These are phyloP conservation scores for Verbena officinalis DNA, from an alignment of 257 asterid species.

Conservation along the genomic window DNA sequence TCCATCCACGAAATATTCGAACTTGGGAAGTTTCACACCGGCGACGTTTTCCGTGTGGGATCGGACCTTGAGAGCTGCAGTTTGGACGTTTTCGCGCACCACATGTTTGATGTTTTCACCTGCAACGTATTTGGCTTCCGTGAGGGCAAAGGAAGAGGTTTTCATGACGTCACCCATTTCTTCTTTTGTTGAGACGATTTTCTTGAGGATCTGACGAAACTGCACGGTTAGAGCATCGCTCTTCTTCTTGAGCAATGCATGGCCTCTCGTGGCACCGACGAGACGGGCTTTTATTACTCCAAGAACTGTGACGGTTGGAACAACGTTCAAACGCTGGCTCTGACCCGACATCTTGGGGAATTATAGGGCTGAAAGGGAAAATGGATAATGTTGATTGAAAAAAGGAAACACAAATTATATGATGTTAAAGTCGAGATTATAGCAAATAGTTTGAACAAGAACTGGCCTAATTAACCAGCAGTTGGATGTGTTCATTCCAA, in stretches of 20 bases:
- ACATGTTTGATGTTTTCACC: slow-evolving; percentile 55
- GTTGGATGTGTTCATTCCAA: slow-evolving; percentile 5
- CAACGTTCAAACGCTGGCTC: slow-evolving; percentile 54
- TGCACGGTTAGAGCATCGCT: slow-evolving; percentile 59
- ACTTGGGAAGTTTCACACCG: slow-evolving; percentile 60
- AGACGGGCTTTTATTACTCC: slow-evolving; percentile 57
- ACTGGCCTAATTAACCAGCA: slow-evolving; percentile 4
- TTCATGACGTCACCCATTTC: slow-evolving; percentile 55
- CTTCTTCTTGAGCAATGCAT: slow-evolving; percentile 60
- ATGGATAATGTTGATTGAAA: slow-evolving; percentile 9
- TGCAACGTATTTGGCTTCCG: slow-evolving; percentile 56
- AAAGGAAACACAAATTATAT: not conserved
- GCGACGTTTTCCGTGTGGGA: slow-evolving; percentile 55
- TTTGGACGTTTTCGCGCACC: slow-evolving; percentile 48
- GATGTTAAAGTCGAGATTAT: not conserved
- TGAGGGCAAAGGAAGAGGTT: slow-evolving; percentile 50
- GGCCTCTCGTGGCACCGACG: slow-evolving; percentile 59
- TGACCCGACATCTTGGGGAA: slow-evolving; percentile 52
- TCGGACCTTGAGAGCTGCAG: slow-evolving; percentile 45
- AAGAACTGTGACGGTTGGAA: slow-evolving; percentile 56
- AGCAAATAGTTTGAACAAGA: not conserved
- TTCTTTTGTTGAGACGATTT: slow-evolving; percentile 53
- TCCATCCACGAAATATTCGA: slow-evolving; percentile 46
- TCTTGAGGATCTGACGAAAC: slow-evolving; percentile 53
- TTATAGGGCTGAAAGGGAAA: slow-evolving; percentile 34